Evolutionary conservation across 305 asterid genomes (phyloP).

Genomic region (Rubia balearica): DNA sequence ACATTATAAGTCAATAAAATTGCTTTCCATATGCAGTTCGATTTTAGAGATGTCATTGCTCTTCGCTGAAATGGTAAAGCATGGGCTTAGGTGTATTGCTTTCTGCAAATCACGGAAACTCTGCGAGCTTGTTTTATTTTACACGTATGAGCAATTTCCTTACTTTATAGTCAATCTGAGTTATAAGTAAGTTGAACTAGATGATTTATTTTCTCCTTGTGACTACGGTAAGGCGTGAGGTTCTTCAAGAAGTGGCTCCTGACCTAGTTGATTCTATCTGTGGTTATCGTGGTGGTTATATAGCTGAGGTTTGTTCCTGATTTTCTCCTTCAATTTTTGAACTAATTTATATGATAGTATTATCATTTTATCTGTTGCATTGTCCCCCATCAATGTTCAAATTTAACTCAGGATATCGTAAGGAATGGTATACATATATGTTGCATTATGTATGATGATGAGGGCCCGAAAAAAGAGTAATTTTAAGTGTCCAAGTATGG

Average conservation of each 20-base stretch:
- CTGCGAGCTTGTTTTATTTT: conserved; percentile 86
- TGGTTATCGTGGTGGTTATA: conserved; percentile 85
- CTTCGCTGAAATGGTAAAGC: conserved; percentile 94
- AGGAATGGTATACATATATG: neutral
- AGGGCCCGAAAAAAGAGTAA: neutral
- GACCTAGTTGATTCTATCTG: conserved; percentile 51
- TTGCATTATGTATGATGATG: neutral
- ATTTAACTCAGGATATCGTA: neutral
- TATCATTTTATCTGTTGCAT: neutral
- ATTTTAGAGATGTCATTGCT: conserved; percentile 77
- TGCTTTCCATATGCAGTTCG: conserved; percentile 58
- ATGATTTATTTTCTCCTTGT: conserved; percentile 23
- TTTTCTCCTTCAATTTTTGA: neutral
- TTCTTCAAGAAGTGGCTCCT: conserved; percentile 74
- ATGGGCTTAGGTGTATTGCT: conserved; percentile 89
- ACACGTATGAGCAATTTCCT: conserved; percentile 57
- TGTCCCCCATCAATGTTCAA: neutral
- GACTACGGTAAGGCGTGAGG: conserved; percentile 59
- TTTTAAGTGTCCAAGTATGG: neutral
- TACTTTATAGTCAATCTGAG: conserved; percentile 13
- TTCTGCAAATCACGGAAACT: conserved; percentile 96
- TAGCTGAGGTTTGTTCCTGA: conserved; percentile 67
- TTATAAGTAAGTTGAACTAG: conserved; percentile 17
- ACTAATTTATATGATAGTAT: neutral
- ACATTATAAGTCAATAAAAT: conserved; percentile 9